phyloP scores from a whole-genome alignment of 768 basidiomycete species.

The Kwoniella botswanensis region DNA sequence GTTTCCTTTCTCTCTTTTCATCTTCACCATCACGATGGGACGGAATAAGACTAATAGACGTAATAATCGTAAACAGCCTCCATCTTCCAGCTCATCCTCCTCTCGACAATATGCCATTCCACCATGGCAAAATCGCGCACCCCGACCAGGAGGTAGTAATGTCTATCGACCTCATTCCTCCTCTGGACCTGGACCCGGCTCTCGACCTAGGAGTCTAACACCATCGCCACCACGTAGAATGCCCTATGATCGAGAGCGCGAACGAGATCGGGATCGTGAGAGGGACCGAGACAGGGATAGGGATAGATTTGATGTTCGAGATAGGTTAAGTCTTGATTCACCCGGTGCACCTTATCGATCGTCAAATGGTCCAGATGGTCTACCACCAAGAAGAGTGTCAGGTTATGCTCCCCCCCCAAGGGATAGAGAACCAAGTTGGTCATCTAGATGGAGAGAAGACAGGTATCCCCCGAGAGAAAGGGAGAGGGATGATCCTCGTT shows the following conservation, averaged over 20 bases:
- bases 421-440: background rate
- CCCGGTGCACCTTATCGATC: background rate
- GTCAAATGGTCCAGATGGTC: conserved; percentile 11
- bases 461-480: background rate
- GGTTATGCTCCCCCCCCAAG: background rate
- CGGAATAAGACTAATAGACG: background rate
- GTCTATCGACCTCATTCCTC: conserved; percentile 7
- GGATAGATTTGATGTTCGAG: conserved; percentile 19
- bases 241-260: conserved; percentile 11
- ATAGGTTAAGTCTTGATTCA: conserved; percentile 24
- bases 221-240: conserved; percentile 36
- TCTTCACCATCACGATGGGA: background rate
- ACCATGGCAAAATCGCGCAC: conserved; percentile 25
- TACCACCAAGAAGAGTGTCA: conserved; percentile 4
- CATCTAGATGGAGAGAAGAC: background rate
- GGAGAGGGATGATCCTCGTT: background rate
- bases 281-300: conserved; percentile 5
- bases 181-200: conserved; percentile 18
- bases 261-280: conserved; percentile 18
- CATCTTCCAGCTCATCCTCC: background rate
- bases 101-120: conserved; percentile 20
- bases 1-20: background rate
- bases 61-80: background rate
- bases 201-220: conserved; percentile 29
- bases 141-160: conserved; percentile 5